These are phyloP conservation scores for Sordariomycetes sp. DNA, from an alignment of 2,329 filamentous ascomycete genomes.

Conservation along the genomic window DNA sequence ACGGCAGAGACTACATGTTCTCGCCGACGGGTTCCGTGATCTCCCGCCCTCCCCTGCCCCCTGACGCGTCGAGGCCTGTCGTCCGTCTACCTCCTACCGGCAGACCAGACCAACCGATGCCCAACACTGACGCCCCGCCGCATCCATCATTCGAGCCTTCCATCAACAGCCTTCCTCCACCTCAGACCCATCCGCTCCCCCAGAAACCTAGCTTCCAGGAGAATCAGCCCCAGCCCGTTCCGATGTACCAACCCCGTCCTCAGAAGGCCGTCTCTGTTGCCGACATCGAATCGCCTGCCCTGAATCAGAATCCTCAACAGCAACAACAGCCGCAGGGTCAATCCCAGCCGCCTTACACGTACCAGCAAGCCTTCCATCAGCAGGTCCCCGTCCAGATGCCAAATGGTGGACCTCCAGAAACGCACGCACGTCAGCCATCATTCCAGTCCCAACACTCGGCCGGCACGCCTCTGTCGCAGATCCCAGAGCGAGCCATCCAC, in stretches of 20 bases:
- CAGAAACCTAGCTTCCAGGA: constrained; percentile 46
- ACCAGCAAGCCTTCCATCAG: constrained; percentile 87
- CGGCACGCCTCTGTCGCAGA: constrained; percentile 77
- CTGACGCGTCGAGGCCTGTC: constrained; percentile 55
- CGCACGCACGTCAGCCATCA: constrained; percentile 54
- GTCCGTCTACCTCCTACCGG: constrained; percentile 66
- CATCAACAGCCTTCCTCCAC: constrained; percentile 39
- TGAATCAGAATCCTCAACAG: constrained; percentile 27
- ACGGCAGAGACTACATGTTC: constrained; percentile 58
- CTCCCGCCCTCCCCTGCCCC: constrained; percentile 49
- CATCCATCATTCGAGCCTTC: constrained; percentile 15
- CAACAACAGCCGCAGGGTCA: constrained; percentile 51
- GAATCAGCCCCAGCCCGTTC: constrained; percentile 31
- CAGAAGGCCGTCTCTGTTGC: constrained; percentile 90
- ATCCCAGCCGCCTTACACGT: constrained; percentile 57
- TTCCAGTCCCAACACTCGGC: constrained; percentile 58
- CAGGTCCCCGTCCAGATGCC: constrained; percentile 70
- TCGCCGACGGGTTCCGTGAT: constrained; percentile 72
- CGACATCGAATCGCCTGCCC: constrained; percentile 75
- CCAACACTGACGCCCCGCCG: constrained; percentile 7
- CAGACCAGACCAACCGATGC: constrained; percentile 11
- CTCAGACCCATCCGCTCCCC: constrained; percentile 43
- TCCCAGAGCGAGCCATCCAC: constrained; percentile 84
- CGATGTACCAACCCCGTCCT: constrained; percentile 90
- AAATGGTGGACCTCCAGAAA: constrained; percentile 40